These are phyloP conservation scores for Hortaea sp. DNA, from an alignment of 2,329 filamentous ascomycete species.

Conservation along the genomic window DNA sequence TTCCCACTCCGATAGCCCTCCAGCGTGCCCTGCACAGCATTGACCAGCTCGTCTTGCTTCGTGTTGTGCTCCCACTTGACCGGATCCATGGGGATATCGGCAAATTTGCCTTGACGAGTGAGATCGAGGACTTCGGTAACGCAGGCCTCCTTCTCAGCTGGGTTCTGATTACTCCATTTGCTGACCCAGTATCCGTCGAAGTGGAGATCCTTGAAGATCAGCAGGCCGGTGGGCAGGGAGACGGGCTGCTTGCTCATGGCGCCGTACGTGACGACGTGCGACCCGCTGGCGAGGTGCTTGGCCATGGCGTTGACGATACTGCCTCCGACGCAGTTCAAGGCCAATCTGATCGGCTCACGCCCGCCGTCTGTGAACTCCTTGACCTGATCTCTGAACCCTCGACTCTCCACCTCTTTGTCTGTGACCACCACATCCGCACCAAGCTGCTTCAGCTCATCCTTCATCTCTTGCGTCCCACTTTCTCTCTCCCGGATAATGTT, in stretches of 20 bases:
- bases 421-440: conserved; percentile 56
- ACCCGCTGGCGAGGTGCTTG: conserved; percentile 56
- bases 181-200: conserved; percentile 95
- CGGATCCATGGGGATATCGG: conserved; percentile 71
- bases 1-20: conserved; percentile 80
- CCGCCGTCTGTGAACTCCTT: conserved; percentile 61
- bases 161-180: conserved; percentile 70
- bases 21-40: conserved; percentile 72
- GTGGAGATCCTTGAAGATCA: conserved; percentile 87
- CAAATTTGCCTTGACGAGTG: conserved; percentile 66
- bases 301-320: conserved; percentile 71
- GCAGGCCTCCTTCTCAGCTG: conserved; percentile 63
- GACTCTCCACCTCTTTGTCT: conserved; percentile 49
- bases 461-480: conserved; percentile 55
- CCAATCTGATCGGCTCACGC: conserved; percentile 63
- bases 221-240: conserved; percentile 64
- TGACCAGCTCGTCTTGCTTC: conserved; percentile 54
- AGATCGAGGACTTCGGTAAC: conserved; percentile 76
- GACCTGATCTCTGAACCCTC: conserved; percentile 53
- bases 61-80: conserved; percentile 78
- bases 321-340: conserved; percentile 88
- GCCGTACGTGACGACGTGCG: conserved; percentile 83
- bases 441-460: conserved; percentile 48
- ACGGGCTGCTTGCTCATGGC: conserved; percentile 89
- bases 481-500: conserved; percentile 74